phyloP scores from a whole-genome alignment of 1,284 basidiomycete species.

The Anthracocystis setariae region DNA sequence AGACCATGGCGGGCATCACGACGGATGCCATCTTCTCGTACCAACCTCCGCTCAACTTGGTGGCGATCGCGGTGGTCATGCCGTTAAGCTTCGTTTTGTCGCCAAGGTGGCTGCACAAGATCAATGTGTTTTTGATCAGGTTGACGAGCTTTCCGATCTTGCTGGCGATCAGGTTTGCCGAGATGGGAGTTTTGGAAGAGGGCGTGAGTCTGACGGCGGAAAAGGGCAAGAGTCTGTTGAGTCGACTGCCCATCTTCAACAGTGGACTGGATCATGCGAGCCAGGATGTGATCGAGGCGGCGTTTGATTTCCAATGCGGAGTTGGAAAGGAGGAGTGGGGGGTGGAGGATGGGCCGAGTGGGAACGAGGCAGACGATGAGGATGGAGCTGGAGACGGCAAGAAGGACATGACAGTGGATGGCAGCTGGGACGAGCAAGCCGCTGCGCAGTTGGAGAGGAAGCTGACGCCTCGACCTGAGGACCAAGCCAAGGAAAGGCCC shows the following conservation, averaged over 20 bases:
- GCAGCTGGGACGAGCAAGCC: constrained; percentile 33
- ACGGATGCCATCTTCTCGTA: constrained; percentile 91
- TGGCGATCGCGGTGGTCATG: constrained; percentile 52
- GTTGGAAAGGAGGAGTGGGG: constrained; percentile 29
- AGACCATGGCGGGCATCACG: constrained; percentile 74
- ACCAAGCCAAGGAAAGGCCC: not conserved
- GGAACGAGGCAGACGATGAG: constrained; percentile 25
- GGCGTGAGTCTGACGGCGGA: constrained; percentile 56
- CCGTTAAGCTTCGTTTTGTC: constrained; percentile 45
- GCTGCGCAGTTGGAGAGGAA: constrained; percentile 19
- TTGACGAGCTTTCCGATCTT: constrained; percentile 86
- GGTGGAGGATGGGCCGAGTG: constrained; percentile 14
- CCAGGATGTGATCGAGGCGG: constrained; percentile 45
- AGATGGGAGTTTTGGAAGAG: constrained; percentile 73
- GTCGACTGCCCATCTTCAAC: constrained; percentile 25
- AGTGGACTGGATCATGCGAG: constrained; percentile 22
- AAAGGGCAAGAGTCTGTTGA: constrained; percentile 37
- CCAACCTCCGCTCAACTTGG: constrained; percentile 78
- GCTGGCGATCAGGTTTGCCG: constrained; percentile 81
- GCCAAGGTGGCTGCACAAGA: constrained; percentile 73
- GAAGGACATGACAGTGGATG: constrained; percentile 6
- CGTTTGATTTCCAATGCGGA: constrained; percentile 31
- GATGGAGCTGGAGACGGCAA: constrained; percentile 1
- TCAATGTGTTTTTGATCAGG: constrained; percentile 71
- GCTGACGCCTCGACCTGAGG: constrained; percentile 8